Conservation (phyloP, 2,329 filamentous ascomycete species). For the Curvularia sp. region DNA sequence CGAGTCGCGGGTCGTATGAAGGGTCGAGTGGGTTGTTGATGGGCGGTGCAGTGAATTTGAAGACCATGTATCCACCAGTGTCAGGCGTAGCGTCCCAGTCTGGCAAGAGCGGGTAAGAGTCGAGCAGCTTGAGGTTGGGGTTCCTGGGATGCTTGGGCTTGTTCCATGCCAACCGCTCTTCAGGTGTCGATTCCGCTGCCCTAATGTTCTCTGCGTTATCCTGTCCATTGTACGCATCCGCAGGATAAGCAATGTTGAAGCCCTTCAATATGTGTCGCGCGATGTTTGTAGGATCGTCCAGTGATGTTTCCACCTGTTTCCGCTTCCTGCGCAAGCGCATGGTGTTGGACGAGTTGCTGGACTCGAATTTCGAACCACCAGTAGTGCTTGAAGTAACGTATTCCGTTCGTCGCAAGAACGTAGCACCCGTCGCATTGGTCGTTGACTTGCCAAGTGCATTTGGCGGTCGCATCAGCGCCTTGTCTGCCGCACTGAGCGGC, state of each 20-base stretch:
- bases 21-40: conserved; percentile 54
- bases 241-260: conserved; percentile 69
- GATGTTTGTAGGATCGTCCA: conserved; percentile 67
- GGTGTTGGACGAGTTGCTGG: conserved; percentile 57
- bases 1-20: conserved; percentile 65
- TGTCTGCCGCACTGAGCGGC: conserved; percentile 80
- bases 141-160: conserved; percentile 66
- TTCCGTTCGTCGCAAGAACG: conserved; percentile 93
- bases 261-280: conserved; percentile 67
- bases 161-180: conserved; percentile 66
- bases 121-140: conserved; percentile 63
- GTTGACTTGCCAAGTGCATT: conserved; percentile 85
- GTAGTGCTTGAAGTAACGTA: conserved; percentile 73
- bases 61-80: conserved; percentile 64
- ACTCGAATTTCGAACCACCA: conserved; percentile 56
- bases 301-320: conserved; percentile 46
- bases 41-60: conserved; percentile 69
- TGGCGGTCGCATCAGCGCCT: conserved; percentile 80
- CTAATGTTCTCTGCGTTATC: conserved; percentile 64
- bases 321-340: conserved; percentile 52
- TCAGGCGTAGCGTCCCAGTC: conserved; percentile 67
- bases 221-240: conserved; percentile 70
- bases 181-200: conserved; percentile 60
- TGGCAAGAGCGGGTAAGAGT: conserved; percentile 66
- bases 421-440: conserved; percentile 77